Evolutionary conservation across 495 filamentous ascomycete species (phyloP), one percentile per base, ranked within the genome.

Genomic region (Aspergillus biplanus): DNA sequence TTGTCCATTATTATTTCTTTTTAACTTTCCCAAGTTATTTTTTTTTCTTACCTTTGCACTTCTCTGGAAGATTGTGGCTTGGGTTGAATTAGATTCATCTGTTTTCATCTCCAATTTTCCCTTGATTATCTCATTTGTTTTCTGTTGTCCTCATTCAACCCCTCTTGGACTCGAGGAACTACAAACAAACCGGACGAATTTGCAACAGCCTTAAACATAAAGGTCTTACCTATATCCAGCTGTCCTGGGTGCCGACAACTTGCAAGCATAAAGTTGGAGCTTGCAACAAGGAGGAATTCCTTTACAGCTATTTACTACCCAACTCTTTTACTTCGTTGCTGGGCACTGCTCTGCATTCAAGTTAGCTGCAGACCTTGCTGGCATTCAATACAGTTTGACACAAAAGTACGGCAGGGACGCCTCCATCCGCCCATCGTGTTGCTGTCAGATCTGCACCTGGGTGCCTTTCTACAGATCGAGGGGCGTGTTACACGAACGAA

Each of bases 401-500:
- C n/a, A 6, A 42, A 54, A 52, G 27, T 18, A 63, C 50, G 67
- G 64, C 55, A 66, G 59, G 33, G 56, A 56, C 35, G 56, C 44
- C 63, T 75, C 66, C 58, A 70, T 64, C 69, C 69, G 63, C 64
- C 55, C 33, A 53, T 57, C 66, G 56, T 69, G 56, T 63, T 69
- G 58, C 62, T 69, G 69, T 64, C 58, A 71, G 66, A 66, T 69
- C 67, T 71, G 67, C 62, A 65, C 67, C 68, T 65, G 47, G 69
- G 70, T 68, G 65, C 64, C 64, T 74, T 68, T 71, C 73, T 67
- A 74, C 65, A 69, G 58, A 63, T 67, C 67, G 62, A 66, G 57
- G 58, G 53, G 62, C 59, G 57, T 69, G 74, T 75, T 77, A 77
- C 69, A 78, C 70, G 53, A 75, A 66, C 56, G 56, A 68, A 58